Base-by-base conservation (phyloP, 1,139 yeast genomes). In the Zygosaccharomyces sapae region DNA sequence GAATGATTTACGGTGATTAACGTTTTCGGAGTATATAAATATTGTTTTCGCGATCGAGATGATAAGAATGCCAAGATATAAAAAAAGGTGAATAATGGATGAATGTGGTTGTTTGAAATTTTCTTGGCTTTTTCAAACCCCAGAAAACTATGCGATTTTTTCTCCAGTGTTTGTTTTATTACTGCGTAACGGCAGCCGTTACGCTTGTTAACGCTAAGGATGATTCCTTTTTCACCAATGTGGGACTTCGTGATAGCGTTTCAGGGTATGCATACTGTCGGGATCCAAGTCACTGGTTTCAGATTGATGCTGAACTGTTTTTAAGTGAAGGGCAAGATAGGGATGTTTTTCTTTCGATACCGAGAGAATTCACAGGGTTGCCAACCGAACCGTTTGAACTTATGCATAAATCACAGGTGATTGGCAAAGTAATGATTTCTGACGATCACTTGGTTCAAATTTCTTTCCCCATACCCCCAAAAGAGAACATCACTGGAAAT, bases 281-380 rank as follows among this genome's bases (percentile, higher is more conserved):
- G n/a, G 59, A 59, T 43, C 48, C 51, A n/a, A 43, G 52, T 38
- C 62, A 60, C 46, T 59, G 61, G 62, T 59, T 62, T 42, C 31
- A 56, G 25, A 46, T 63, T 10, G 52, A 52, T 25, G 61, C 60
- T 3, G 60, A 58, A 33, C 29, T 63, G 16, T 55, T 49, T 27
- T 49, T 61, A 5, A 49, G 58, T 3, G 47, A 51, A 22, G 59
- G 58, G 24, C 45, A 47, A 20, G 39, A 46, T 16, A 46, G 51
- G 10, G 56, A 54, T n/a, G 40, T 63, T 4, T 54, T 47, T 33
- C 44, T 63, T 16, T 54, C 57, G 5, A 53, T 61, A 8, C 66
- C 66, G 13, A 39, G 49, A 1, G 56, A 56, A 3, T 56, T 63
- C 24, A 50, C 38, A 8, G 44, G 51, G 5, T 51, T 56, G 30